Evolutionary conservation across 257 asterid genomes (phyloP), one percentile per base, ranked within the genome.

Genomic region (Prunella vulgaris): DNA sequence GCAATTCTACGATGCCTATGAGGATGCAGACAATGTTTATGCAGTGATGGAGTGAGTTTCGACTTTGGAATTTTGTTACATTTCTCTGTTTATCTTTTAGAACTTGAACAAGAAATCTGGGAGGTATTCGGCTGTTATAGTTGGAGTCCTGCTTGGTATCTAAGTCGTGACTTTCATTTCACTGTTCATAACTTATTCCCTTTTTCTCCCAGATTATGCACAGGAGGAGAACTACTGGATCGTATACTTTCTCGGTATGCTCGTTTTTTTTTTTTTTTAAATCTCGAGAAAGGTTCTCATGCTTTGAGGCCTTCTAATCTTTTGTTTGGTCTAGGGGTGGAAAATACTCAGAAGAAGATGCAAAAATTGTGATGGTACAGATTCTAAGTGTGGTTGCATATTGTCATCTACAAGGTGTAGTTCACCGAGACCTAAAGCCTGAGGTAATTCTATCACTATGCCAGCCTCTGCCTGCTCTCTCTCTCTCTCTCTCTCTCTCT

Each of bases 361-460:
- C 95, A 0, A 87, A 84, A 69, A 44, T 66, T 14, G 84, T 87
- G 62, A 82, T 87, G 83, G 74, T 79, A 44, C 92, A 87, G 72
- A 80, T 87, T 68, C 69, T 87, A 53, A 85, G 81, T 28, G 88
- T 83, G 6, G 79, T 69, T 58, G 82, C 89, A 6, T 84, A 81
- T 73, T 85, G 84, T 61, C 95, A 87, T 82, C 92, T 85, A 63
- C 95, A 87, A 82, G 95, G 95, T 49, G 89, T 87, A 35, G 95
- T 87, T 73, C 95, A 87, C 66, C 84, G 95, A 24, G 95, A 87
- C 77, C 80, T 87, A 64, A 85, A 87, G 70, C 92, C 95, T 0
- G 95, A 87, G 94, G 94, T 87, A 72, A 13, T 24, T 24, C 46
- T 32, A 13, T 56, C 7, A 6, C 3, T 28, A 28, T 28, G 33